Conservation (phyloP, 495 filamentous ascomycete species). For the Lophiotrema nucula region DNA sequence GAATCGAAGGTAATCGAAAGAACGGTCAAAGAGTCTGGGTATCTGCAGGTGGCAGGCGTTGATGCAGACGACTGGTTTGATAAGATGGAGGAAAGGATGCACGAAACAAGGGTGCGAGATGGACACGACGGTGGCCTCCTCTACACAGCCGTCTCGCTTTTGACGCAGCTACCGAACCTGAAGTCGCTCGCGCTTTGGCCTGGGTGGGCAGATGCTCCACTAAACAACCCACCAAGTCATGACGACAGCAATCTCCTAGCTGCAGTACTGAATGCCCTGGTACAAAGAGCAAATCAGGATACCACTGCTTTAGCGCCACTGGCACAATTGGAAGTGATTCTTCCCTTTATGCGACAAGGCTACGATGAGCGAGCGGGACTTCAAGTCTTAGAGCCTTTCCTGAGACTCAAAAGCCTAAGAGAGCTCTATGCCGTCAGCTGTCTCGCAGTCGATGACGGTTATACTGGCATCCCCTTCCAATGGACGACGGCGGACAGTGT, state of each 20-base stretch:
- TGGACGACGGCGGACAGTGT: not conserved
- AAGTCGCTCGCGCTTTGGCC: not conserved
- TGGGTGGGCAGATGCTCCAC: not conserved
- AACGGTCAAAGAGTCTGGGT: not conserved
- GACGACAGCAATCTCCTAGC: not conserved
- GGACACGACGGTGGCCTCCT: not conserved
- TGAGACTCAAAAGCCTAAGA: conserved; percentile 3
- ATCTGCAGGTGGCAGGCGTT: not conserved
- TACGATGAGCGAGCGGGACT: conserved; percentile 1
- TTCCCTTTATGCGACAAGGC: conserved; percentile 15
- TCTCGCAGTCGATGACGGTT: conserved; percentile 19
- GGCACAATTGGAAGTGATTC: conserved; percentile 6
- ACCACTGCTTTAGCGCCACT: not conserved
- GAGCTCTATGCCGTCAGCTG: conserved; percentile 12
- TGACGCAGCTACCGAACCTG: conserved; percentile 14
- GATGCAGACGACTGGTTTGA: conserved; percentile 12
- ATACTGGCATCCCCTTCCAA: conserved; percentile 14
- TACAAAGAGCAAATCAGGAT: not conserved
- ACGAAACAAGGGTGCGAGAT: no score
- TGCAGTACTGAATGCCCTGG: not conserved
- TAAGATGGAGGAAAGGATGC: conserved; percentile 1
- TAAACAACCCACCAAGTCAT: not conserved
- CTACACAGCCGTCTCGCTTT: not conserved
- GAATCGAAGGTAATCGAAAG: conserved; percentile 1
- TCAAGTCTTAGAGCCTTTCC: conserved; percentile 11